A percentile compares a stretch with the other conserved stretches of the same genome.
These are phyloP conservation scores for Smittium culicis DNA, from an alignment of 371 early-diverging fungal species.

Conservation along the genomic window DNA sequence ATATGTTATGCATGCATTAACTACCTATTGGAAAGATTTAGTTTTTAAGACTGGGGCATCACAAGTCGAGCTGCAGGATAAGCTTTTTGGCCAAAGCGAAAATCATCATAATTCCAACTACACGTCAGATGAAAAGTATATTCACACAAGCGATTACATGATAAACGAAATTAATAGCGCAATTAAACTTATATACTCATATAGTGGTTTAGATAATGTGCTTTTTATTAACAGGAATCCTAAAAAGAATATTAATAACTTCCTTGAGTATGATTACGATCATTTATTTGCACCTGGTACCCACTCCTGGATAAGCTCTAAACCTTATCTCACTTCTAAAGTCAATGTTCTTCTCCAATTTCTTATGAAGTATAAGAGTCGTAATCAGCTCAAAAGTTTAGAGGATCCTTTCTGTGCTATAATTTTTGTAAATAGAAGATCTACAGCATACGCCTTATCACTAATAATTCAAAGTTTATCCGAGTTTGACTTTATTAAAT, in stretches of 20 bases:
- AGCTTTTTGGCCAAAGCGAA: not conserved
- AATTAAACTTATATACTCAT: not conserved
- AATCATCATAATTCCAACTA: not conserved
- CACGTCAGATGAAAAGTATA: not conserved
- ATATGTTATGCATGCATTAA: not conserved
- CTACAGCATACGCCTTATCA: not conserved
- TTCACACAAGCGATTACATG: not conserved
- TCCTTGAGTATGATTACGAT: not conserved
- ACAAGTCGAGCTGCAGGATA: not conserved
- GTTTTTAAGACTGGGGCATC: not conserved
- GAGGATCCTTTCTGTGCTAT: not conserved
- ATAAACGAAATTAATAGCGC: not conserved
- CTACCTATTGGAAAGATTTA: not conserved
- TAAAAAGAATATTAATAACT: not conserved
- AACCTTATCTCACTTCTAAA: not conserved
- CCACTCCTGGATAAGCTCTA: not conserved
- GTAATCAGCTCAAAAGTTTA: not conserved
- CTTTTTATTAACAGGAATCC: not conserved
- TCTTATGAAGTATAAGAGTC: not conserved
- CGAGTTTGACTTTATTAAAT: conserved; percentile 5
- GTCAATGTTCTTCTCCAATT: not conserved
- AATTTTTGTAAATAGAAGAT: conserved; percentile 9
- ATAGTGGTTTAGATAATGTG: not conserved
- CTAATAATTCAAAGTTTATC: not conserved
- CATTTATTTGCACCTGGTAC: not conserved